A percentile compares a stretch with the other conserved stretches of the same genome.
phyloP scores from a whole-genome alignment of 2,329 filamentous ascomycete species.

The Ophiostoma pallidulum region DNA sequence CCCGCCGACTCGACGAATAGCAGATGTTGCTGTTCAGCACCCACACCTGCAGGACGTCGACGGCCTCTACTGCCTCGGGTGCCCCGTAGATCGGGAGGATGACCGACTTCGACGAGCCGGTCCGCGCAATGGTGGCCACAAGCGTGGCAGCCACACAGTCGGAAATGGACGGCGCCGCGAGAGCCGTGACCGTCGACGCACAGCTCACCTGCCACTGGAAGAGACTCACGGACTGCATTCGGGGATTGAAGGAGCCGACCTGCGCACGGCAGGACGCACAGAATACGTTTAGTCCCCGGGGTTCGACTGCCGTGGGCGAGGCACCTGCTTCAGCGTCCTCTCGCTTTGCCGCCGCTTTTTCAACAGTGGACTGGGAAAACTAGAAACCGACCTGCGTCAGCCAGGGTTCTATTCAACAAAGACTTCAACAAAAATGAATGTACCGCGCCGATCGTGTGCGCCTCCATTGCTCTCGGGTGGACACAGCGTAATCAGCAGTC shows the following conservation, averaged over 20 bases:
- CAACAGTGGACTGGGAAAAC: conserved; percentile 29
- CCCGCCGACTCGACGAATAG: conserved; percentile 35
- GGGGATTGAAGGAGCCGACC: conserved; percentile 39
- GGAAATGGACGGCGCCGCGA: conserved; percentile 25
- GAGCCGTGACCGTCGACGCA: not conserved
- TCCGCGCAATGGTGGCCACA: conserved; percentile 43
- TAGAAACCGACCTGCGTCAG: conserved; percentile 18
- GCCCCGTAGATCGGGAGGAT: conserved; percentile 31
- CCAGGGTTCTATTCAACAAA: not conserved
- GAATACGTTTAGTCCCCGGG: conserved; percentile 27
- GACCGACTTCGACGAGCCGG: conserved; percentile 48
- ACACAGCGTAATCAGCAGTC: too few relatives aligned
- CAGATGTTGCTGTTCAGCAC: conserved; percentile 46
- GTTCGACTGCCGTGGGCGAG: conserved; percentile 13
- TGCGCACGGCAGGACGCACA: conserved; percentile 38
- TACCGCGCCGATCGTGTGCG: conserved; percentile 42
- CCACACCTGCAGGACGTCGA: conserved; percentile 39
- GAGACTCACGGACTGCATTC: conserved; percentile 37
- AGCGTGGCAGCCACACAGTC: conserved; percentile 47
- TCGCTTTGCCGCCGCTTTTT: conserved; percentile 21
- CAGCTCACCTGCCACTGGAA: conserved; percentile 46
- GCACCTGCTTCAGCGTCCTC: conserved; percentile 16
- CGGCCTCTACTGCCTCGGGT: too few relatives aligned
- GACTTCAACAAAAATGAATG: conserved; percentile 25
- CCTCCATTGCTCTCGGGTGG: conserved; percentile 25